Base-by-base conservation (phyloP, 768 basidiomycete species). In the Mycena maculata region DNA sequence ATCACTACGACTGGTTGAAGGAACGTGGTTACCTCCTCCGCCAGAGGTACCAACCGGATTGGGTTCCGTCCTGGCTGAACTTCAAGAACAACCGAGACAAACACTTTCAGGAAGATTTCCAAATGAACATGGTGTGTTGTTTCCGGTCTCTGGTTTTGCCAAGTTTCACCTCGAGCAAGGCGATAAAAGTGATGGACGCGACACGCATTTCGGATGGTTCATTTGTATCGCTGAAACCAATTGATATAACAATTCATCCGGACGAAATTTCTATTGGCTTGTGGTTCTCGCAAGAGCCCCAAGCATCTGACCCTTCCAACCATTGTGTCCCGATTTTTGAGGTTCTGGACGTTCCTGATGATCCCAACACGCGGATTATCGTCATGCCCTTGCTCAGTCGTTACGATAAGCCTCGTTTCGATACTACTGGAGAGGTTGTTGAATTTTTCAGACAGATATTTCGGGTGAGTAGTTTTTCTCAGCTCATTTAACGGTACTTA, bases 251-350 rank as follows among this genome's bases (percentile, higher is more conserved):
- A 3, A 31, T 52, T 0, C 68, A 73, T 52, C 72, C 77, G 28
- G 23, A 74, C 0, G 83, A 85, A 39, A 55, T 76, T 12, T 63
- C 75, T 1, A 79, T 84, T 39, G 68, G 59, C 0, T 39, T 27
- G 54, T 74, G 73, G 74, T 58, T 76, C 30, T 67, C 73, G 1
- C n/a, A 45, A 4, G 28, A 30, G 18, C 50, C 50, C 3, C 47
- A 71, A 6, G 57, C 48, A 3, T 25, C 65, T 20, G 67, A 78
- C 42, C 71, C 75, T 11, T 56, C 63, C 4, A 84, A 82, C 31
- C 78, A 82, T 47, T 81, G 79, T 16, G 72, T 81, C 2, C 80
- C 77, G 0, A 47, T 81, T 12, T 65, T 69, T 20, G 74, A 77
- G 0, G 62, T 71, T 2, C 52, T 79, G 0, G 23, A 71, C 2